These are phyloP conservation scores for Emergomyces pasteurianus DNA, from an alignment of 2,329 filamentous ascomycete species.

Conservation along the genomic window DNA sequence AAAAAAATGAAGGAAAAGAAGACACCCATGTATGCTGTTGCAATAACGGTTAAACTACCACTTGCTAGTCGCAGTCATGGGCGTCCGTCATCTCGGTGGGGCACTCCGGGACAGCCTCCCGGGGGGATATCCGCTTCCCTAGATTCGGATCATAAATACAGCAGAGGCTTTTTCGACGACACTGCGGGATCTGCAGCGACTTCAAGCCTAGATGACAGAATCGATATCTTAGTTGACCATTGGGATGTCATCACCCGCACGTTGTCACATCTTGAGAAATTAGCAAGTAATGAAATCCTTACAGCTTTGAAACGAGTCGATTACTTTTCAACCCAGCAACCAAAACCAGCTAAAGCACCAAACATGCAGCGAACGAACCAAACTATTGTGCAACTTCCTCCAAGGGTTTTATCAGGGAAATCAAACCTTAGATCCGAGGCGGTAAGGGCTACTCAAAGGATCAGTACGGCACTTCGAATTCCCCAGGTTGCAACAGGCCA, in stretches of 20 bases:
- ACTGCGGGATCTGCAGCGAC: slow-evolving; percentile 34
- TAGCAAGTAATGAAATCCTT: slow-evolving; percentile 41
- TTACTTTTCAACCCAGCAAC: slow-evolving; percentile 25
- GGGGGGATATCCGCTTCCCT: slow-evolving; percentile 27
- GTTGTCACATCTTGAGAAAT: slow-evolving; percentile 41
- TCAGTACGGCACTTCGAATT: slow-evolving; percentile 43
- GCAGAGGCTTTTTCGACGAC: slow-evolving; percentile 26
- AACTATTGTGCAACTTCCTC: slow-evolving; percentile 38
- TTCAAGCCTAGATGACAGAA: slow-evolving; percentile 40
- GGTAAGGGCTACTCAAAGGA: slow-evolving; percentile 37
- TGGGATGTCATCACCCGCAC: slow-evolving; percentile 49
- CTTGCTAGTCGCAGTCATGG: slow-evolving; percentile 22
- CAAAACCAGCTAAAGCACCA: slow-evolving; percentile 33
- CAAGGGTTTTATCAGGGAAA: slow-evolving; percentile 35
- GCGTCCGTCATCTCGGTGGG: slow-evolving; percentile 27
- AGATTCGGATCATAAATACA: slow-evolving; percentile 31
- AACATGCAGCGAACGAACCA: slow-evolving; percentile 39
- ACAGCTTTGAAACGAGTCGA: slow-evolving; percentile 39
- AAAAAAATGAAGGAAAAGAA: slow-evolving; percentile 40
- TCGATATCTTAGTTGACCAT: slow-evolving; percentile 45
- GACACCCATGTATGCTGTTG: slow-evolving; percentile 48
- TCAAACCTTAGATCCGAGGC: slow-evolving; percentile 37
- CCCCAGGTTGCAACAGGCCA: slow-evolving; percentile 47
- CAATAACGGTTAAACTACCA: slow-evolving; percentile 45
- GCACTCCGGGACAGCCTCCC: slow-evolving; percentile 21